Percentiles rank a stretch among this genome's conserved stretches.
Evolutionary conservation across 2,329 filamentous ascomycete genomes (phyloP).

Genomic region (Zymoseptoria pseudotritici): DNA sequence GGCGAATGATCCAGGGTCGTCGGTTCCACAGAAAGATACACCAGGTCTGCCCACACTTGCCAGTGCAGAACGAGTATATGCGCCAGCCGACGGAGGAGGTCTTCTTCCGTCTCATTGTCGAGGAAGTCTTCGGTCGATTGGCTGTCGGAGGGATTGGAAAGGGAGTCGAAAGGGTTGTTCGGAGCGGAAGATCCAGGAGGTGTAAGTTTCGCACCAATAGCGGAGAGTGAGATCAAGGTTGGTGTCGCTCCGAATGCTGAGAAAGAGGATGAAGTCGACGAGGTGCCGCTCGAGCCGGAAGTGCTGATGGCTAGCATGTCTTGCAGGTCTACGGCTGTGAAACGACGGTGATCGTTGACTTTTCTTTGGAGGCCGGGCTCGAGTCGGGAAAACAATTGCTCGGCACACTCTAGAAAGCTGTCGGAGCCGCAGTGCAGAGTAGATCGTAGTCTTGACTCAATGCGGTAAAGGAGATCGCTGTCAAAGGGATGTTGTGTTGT

Average conservation of each 20-base stretch:
- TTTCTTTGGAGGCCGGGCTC: constrained; percentile 30
- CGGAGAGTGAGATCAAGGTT: background rate
- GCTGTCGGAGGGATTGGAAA: background rate
- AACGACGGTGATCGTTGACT: constrained; percentile 27
- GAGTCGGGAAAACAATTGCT: constrained; percentile 27
- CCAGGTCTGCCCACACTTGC: constrained; percentile 75
- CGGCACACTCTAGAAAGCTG: constrained; percentile 23
- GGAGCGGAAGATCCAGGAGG: background rate
- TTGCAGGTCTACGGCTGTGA: constrained; percentile 39
- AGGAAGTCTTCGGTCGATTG: background rate
- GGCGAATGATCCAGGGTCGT: background rate
- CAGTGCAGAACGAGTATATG: constrained; percentile 83
- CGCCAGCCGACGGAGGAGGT: constrained; percentile 69
- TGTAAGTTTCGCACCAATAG: background rate
- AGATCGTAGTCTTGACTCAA: constrained; percentile 30
- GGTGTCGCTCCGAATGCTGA: background rate
- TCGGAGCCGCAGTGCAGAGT: constrained; percentile 24
- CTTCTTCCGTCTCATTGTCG: constrained; percentile 30
- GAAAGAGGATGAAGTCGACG: constrained; percentile 1
- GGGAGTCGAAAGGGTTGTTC: background rate
- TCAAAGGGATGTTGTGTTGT: constrained; percentile 20
- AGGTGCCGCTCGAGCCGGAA: constrained; percentile 7
- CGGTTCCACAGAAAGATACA: constrained; percentile 45
- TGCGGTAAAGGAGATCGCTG: constrained; percentile 27
- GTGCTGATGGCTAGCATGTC: constrained; percentile 32